Percentiles rank a stretch among this genome's conserved stretches.
These are phyloP conservation scores for Rhododendron simsii DNA, from an alignment of 148 eudicot species.

Conservation along the genomic window DNA sequence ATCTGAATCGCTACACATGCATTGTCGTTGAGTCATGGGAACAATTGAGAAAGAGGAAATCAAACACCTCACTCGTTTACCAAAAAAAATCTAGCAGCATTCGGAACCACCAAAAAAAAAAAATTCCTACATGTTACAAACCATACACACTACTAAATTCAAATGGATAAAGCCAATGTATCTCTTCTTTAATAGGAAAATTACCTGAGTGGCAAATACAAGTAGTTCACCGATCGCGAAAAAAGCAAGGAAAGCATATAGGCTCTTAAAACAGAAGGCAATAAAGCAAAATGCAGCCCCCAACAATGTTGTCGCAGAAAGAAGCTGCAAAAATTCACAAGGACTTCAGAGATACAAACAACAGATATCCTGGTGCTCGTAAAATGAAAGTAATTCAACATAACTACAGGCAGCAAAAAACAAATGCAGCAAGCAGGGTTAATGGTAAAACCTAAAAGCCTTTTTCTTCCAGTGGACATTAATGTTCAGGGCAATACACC, in stretches of 20 bases:
- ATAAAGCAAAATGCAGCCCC: conserved; percentile 82
- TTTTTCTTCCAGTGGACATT: not conserved
- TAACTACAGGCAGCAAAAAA: not conserved
- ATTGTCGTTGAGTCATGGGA: not conserved
- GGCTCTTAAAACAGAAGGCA: conserved; percentile 81
- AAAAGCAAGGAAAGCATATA: conserved; percentile 54
- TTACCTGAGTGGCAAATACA: conserved; percentile 93
- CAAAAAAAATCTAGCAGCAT: not conserved
- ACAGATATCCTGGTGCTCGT: not conserved
- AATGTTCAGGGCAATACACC: not conserved
- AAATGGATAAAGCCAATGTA: not conserved
- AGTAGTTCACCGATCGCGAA: conserved; percentile 82
- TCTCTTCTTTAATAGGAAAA: conserved; percentile 1
- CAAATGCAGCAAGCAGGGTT: not conserved
- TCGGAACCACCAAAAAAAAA: not conserved
- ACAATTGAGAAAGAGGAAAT: not conserved
- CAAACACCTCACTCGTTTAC: not conserved
- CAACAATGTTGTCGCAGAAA: conserved; percentile 60
- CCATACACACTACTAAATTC: not conserved
- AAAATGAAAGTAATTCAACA: not conserved
- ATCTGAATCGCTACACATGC: not conserved
- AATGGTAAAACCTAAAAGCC: not conserved
- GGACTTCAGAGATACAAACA: conserved; percentile 4
- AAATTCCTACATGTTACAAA: not conserved
- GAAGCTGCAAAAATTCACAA: conserved; percentile 58